Base-by-base conservation (phyloP, 2,329 filamentous ascomycete species). In the Hirsutella minnesotensis region DNA sequence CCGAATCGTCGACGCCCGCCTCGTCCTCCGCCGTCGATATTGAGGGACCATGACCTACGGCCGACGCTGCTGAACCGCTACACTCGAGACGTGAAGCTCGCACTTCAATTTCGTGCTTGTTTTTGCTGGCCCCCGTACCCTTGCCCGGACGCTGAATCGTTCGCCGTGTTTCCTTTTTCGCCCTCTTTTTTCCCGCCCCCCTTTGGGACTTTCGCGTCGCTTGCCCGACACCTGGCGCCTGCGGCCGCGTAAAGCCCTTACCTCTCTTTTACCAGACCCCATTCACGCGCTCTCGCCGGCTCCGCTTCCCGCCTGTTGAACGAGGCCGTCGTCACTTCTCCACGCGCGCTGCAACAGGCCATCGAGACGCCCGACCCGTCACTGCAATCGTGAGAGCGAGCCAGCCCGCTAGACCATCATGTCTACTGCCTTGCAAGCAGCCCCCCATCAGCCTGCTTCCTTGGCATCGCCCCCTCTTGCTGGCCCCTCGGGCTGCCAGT, bases 371-470 rank as follows among this genome's bases (percentile, higher is more conserved):
- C 33, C 33, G 33, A 18, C 33, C 16, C 18, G 15, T n/a, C 33
- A 19, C 2, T 16, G 12, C 33, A 18, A 18, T 18, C n/a, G 13
- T 18, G 7, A 35, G 33, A 16, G 10, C 15, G 12, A 35, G 16
- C 33, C 12, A 18, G 33, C 15, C 33, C n/a, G n/a, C n/a, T n/a
- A 9, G 16, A 35, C 15, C 5, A 35, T n/a, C 22, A 64, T 62
- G 60, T 62, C 74, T 61, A 74, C 78, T 68, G 73, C 73, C 53
- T 65, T 83, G 58, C 79, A 82, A 62, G 66, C 74, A 50, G 64
- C 70, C 57, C 67, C 73, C 53, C 73, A 75, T 60, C 72, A 74
- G 57, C 70, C 72, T 56, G 63, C 66, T 48, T 64, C 66, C 49
- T 58, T 72, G 52, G 62, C 68, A 43, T 65, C 69, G 46, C 68